Base-by-base conservation (phyloP, 2,329 filamentous ascomycete genomes). In the Chrysoporthe puriensis region DNA sequence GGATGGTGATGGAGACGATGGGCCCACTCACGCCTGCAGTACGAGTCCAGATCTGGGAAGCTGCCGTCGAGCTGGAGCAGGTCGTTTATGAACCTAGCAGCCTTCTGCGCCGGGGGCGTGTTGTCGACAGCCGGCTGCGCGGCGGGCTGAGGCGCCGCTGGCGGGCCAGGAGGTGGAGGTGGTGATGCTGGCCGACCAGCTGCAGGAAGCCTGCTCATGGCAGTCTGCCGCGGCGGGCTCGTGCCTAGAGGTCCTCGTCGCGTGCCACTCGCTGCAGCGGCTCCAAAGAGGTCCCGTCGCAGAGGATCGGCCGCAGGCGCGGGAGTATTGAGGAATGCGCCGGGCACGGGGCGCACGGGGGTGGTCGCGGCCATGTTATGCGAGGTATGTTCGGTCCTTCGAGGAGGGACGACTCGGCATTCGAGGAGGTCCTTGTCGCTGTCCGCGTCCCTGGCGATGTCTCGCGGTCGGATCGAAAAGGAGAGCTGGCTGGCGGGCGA, bases 41-140 rank as follows among this genome's bases (percentile, higher is more conserved):
- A 97, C 67, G 88, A 91, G 77, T 98, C 95, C 21, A 99, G 83
- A 71, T 97, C 93, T 7, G 94, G 94, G 76, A 93, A 99, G 75
- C 88, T 88, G 74, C 90, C 88, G 76, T 98, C 95, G 68, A 86
- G 84, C 68, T 88, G 84, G 57, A 98, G 82, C 57, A 91, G 90
- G 71, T 89, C 86, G 78, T 97, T 97, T 77, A 99, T 90, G 26
- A 91, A 94, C 71, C 85, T 86, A 59, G 94, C 93, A 26, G 93
- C 96, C 78, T 93, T 91, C 72, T 92, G 86, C 69, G 97, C 86
- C 0, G 92, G 91, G 57, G 88, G 88, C 8, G 68, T 76, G 67
- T 80, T 78, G 56, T 82, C 80, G 13, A 75, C 77, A 69, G 85
- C 83, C 65, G 81, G 78, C 71, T 84, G 69, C 18, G 58, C 40